Base-by-base conservation (phyloP, 352 stramenopile genomes). In the Pythium brachiatum region DNA sequence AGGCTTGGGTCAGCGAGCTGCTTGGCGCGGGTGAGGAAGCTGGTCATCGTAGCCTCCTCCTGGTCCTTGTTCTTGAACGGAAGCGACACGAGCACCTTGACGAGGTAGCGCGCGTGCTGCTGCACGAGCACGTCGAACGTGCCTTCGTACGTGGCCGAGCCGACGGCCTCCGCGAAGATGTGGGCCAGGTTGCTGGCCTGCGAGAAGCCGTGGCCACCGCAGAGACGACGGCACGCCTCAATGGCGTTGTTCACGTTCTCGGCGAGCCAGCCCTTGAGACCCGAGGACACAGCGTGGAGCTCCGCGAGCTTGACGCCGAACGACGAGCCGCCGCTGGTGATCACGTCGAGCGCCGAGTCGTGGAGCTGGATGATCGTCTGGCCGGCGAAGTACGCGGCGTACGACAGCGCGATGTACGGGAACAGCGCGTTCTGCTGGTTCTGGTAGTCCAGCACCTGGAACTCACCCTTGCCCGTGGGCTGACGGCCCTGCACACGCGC, bases 81-180 rank as follows among this genome's bases (percentile, higher is more conserved):
- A 8, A 47, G 21, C 25, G 61, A 39, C 8, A 64, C 54, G n/a
- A 73, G 57, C 26, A 63, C 66, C 71, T 91, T 91, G n/a, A 86
- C 32, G 12, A 92, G 59, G 59, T 78, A 90, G 0, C 75, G 76
- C 16, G 73, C 68, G 57, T 90, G 80, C 38, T 92, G 80, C 57
- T 88, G 75, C 26, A 87, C 72, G 27, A 92, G 70, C 54, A 92
- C 81, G 58, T 92, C 79, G 46, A 80, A 83, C 21, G 80, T 92
- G 23, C 80, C 83, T 75, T 92, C 80, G 60, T 72, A 87, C 15
- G 83, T 92, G 52, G 54, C 74, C 6, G 76, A 70, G n/a, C 77
- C 77, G 2, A 88, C 74, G 2, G 62, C 66, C 59, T 86, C 76
- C 41, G 54, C 63, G 44, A 75, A 75, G 26, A 78, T 60, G 38